Conservation (phyloP, 2,329 filamentous ascomycete species). For the Arthroderma uncinatum region DNA sequence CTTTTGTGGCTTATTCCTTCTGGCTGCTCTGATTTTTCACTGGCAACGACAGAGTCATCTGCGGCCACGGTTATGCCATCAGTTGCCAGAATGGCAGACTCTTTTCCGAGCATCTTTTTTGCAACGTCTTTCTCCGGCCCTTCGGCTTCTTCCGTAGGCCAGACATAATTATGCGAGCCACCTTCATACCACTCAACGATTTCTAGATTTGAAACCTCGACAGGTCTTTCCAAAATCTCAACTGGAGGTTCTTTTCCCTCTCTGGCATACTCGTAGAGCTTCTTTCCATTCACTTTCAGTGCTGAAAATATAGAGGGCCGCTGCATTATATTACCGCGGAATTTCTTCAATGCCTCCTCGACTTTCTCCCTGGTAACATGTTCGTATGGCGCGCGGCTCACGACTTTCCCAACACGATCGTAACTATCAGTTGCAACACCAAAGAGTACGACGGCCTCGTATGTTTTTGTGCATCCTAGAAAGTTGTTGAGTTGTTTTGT, state of each 20-base stretch:
- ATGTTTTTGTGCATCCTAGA: constrained; percentile 80
- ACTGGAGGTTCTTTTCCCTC: constrained; percentile 77
- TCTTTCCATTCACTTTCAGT: constrained; percentile 84
- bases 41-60: constrained; percentile 7
- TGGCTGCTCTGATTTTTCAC: constrained; percentile 9
- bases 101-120: constrained; percentile 49
- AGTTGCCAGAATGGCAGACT: constrained; percentile 16
- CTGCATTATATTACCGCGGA: constrained; percentile 77
- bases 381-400: constrained; percentile 62
- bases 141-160: constrained; percentile 68
- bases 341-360: constrained; percentile 61
- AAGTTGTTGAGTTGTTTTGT: constrained; percentile 75
- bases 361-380: constrained; percentile 72
- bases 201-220: constrained; percentile 67
- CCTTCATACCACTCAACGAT: constrained; percentile 74
- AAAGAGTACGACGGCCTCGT: constrained; percentile 81
- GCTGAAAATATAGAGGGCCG: constrained; percentile 88
- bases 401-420: constrained; percentile 72
- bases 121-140: constrained; percentile 64
- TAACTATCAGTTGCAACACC: constrained; percentile 89
- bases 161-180: constrained; percentile 65
- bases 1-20: constrained; percentile 23
- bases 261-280: constrained; percentile 88
- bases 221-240: constrained; percentile 69
- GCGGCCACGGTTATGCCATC: not conserved